Conservation (phyloP, 371 early-diverging fungal genomes). For the Mortierella sp. region DNA sequence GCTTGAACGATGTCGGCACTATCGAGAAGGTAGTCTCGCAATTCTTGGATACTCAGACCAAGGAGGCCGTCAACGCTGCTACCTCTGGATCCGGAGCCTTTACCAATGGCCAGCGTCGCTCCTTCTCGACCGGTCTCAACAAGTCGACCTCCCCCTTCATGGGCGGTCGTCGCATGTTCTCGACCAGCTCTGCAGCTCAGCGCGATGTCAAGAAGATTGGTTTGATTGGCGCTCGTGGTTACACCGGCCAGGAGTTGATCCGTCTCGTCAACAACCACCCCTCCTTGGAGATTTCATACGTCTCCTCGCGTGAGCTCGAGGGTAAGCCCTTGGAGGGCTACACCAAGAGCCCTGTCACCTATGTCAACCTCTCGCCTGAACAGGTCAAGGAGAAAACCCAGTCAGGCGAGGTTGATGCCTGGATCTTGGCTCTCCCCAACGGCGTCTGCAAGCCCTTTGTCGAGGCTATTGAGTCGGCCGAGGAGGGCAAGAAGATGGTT, state of each 20-base stretch:
- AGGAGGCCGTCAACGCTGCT: constrained; percentile 49
- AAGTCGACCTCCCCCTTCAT: constrained; percentile 22
- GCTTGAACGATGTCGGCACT: constrained; percentile 82
- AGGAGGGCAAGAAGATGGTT: constrained; percentile 74
- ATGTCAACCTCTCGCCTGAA: constrained; percentile 86
- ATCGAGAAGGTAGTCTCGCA: constrained; percentile 72
- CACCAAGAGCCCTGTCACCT: constrained; percentile 75
- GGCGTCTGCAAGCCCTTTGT: constrained; percentile 94
- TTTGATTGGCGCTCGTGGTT: constrained; percentile 97
- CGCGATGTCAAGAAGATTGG: constrained; percentile 80
- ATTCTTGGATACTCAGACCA: constrained; percentile 42
- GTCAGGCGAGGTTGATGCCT: constrained; percentile 85
- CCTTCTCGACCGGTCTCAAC: constrained; percentile 35
- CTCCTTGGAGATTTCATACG: constrained; percentile 85
- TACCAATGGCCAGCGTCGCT: constrained; percentile 37
- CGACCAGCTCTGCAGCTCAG: constrained; percentile 57
- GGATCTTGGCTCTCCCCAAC: constrained; percentile 98
- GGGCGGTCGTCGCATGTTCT: constrained; percentile 69
- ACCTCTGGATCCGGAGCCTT: constrained; percentile 35
- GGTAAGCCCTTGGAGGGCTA: constrained; percentile 89
- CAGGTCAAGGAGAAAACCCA: constrained; percentile 72
- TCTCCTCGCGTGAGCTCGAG: constrained; percentile 93
- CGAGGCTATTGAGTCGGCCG: constrained; percentile 77
- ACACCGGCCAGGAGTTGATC: constrained; percentile 96
- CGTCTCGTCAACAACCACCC: constrained; percentile 91